These are phyloP conservation scores for Aulographum hederae DNA, from an alignment of 2,329 filamentous ascomycete species.

Conservation along the genomic window DNA sequence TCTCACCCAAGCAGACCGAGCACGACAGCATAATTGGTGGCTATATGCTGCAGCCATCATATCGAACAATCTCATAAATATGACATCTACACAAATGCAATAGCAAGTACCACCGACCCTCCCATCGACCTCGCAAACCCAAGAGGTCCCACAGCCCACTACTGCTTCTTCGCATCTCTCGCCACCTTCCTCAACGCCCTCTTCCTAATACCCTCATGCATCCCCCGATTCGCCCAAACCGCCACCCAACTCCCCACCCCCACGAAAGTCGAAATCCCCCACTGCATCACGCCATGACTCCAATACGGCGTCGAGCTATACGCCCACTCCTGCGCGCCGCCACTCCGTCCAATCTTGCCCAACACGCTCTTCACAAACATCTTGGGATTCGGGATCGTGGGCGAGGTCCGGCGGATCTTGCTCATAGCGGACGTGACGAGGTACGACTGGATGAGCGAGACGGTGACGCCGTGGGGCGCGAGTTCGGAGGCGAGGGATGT, in stretches of 20 bases:
- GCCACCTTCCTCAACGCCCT: constrained; percentile 71
- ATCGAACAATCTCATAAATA: too few relatives aligned
- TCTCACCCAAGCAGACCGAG: too few relatives aligned
- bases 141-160: too few relatives aligned
- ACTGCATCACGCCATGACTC: constrained; percentile 79
- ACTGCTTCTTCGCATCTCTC: constrained; percentile 54
- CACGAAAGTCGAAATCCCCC: constrained; percentile 46
- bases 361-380: constrained; percentile 66
- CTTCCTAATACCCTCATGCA: constrained; percentile 70
- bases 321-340: constrained; percentile 59
- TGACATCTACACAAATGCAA: too few relatives aligned
- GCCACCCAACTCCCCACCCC: constrained; percentile 37
- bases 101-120: too few relatives aligned
- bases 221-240: constrained; percentile 43
- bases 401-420: constrained; percentile 68
- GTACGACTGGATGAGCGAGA: constrained; percentile 84
- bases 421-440: constrained; percentile 93
- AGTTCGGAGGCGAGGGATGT: constrained; percentile 71
- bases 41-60: too few relatives aligned
- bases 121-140: too few relatives aligned
- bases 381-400: constrained; percentile 64
- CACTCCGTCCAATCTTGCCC: constrained; percentile 59
- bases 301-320: constrained; percentile 86
- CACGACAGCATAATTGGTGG: too few relatives aligned
- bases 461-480: constrained; percentile 60